These are phyloP conservation scores for Pisolithus orientalis DNA, from an alignment of 768 basidiomycete species.

Conservation along the genomic window DNA sequence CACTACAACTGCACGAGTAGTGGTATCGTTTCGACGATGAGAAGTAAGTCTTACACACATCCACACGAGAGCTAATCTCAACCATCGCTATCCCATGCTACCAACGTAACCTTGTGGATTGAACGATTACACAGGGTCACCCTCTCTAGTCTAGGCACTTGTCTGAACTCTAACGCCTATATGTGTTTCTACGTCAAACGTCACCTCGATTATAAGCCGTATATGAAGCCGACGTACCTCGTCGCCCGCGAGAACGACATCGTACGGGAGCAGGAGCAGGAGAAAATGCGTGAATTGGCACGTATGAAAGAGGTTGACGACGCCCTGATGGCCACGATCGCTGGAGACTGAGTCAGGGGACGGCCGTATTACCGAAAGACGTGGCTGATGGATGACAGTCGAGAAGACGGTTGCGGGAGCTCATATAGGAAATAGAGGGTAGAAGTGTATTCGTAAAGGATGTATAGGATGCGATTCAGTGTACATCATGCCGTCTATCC, in stretches of 20 bases:
- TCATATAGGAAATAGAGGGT: too few species aligned
- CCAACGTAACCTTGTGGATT: too few species aligned
- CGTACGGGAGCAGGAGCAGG: slow-evolving; percentile 51
- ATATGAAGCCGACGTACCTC: slow-evolving; percentile 62
- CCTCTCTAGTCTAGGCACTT: slow-evolving; percentile 58
- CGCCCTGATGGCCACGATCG: slow-evolving; percentile 47
- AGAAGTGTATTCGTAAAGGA: neutral
- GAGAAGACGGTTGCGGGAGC: too few species aligned
- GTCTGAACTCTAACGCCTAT: slow-evolving; percentile 72
- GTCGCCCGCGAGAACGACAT: slow-evolving; percentile 61
- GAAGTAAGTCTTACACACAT: slow-evolving; percentile 47
- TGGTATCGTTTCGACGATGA: slow-evolving; percentile 97
- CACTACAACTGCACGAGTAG: slow-evolving; percentile 29
- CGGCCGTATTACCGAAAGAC: too few species aligned
- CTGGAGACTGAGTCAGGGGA: slow-evolving; percentile 10
- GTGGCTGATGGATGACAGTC: too few species aligned
- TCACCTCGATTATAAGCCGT: slow-evolving; percentile 75
- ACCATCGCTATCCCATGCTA: too few species aligned
- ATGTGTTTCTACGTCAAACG: slow-evolving; percentile 97
- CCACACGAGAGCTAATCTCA: too few species aligned
- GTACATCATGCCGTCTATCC: slow-evolving; percentile 3
- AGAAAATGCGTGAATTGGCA: slow-evolving; percentile 47
- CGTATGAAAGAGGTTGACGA: slow-evolving; percentile 60
- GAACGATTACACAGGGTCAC: slow-evolving; percentile 47
- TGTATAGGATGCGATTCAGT: neutral